These are phyloP conservation scores for Schwanniomyces sp. DNA, from an alignment of 805 yeast species.

Conservation along the genomic window DNA sequence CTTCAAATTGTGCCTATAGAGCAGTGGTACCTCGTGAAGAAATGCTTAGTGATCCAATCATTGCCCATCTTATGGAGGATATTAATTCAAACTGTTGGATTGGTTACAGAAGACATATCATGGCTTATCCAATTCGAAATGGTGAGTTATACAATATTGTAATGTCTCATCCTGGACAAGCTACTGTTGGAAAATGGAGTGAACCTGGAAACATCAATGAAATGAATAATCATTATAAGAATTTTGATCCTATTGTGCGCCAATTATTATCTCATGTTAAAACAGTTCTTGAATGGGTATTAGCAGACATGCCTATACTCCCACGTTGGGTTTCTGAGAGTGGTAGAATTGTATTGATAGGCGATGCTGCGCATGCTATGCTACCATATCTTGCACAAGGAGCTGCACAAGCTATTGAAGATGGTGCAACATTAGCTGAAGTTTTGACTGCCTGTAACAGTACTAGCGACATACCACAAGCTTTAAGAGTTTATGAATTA, in stretches of 20 bases:
- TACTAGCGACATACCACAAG: conserved; percentile 13
- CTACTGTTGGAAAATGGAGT: conserved; percentile 14
- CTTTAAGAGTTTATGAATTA: conserved; percentile 14
- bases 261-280: conserved; percentile 17
- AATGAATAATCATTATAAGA: conserved; percentile 16
- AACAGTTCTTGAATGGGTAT: conserved; percentile 23
- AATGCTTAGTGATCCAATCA: conserved; percentile 15
- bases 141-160: conserved; percentile 28
- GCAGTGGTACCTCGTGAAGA: conserved; percentile 17
- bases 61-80: conserved; percentile 10
- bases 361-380: conserved; percentile 37
- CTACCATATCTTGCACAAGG: conserved; percentile 32
- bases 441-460: conserved; percentile 12
- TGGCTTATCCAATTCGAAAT: conserved; percentile 21
- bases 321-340: conserved; percentile 23
- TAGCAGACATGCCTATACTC: conserved; percentile 21
- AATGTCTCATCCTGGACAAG: conserved; percentile 26
- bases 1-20: conserved; percentile 29
- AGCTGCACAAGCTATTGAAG: conserved; percentile 33
- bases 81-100: conserved; percentile 31
- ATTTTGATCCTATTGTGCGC: conserved; percentile 25
- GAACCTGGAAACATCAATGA: conserved; percentile 19
- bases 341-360: conserved; percentile 26
- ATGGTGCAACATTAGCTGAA: conserved; percentile 27
- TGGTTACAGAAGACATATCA: conserved; percentile 29